Percentiles rank a stretch among this genome's conserved stretches.
Conservation (phyloP, 2,329 filamentous ascomycete genomes). For the Xylaria sp. region DNA sequence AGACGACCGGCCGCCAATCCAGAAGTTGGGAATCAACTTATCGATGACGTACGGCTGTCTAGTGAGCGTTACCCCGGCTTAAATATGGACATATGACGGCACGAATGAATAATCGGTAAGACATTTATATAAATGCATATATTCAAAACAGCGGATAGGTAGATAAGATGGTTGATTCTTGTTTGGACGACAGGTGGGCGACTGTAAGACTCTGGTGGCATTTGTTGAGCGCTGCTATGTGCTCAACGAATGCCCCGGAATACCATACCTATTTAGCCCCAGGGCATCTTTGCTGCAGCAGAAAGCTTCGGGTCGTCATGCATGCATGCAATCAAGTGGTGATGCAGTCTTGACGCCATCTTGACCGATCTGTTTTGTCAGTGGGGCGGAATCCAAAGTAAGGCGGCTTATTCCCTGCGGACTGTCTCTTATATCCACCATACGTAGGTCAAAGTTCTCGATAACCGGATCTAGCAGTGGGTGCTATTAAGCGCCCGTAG, state of each 20-base stretch:
- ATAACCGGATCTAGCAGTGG: neutral
- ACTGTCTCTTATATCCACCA: neutral
- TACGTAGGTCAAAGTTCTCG: neutral
- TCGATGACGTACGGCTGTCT: slow-evolving; percentile 49
- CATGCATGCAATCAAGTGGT: neutral
- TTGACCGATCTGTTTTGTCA: neutral
- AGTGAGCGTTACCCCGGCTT: slow-evolving; percentile 46
- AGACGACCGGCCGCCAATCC: slow-evolving; percentile 45
- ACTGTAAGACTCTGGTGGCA: neutral
- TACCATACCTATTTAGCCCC: too few relatives aligned
- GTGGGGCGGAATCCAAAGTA: neutral
- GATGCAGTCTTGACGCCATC: neutral
- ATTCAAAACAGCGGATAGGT: neutral
- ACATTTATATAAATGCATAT: neutral
- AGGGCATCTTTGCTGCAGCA: neutral
- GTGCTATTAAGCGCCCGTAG: too few relatives aligned
- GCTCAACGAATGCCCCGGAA: neutral
- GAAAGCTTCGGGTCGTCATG: neutral
- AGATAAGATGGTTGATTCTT: neutral
- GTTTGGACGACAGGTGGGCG: neutral
- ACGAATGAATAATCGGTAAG: neutral
- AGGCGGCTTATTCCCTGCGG: too few relatives aligned
- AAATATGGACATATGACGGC: neutral
- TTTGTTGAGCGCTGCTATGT: neutral
- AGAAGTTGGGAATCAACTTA: slow-evolving; percentile 47